Base-by-base conservation (phyloP, 2,329 filamentous ascomycete species). In the Fusarium scirpi region DNA sequence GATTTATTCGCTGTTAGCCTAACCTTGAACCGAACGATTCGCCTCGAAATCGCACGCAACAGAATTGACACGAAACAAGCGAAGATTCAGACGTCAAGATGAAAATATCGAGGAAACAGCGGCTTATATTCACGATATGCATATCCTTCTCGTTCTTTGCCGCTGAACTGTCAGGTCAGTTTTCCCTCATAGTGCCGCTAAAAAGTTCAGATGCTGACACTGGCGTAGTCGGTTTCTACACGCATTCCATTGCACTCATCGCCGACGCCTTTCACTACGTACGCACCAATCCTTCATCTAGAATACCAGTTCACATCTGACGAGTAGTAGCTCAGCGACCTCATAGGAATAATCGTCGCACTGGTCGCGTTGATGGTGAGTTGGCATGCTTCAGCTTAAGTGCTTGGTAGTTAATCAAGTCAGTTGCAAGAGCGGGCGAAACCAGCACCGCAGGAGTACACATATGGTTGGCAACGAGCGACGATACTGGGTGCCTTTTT, bases 251-350 rank as follows among this genome's bases (percentile, higher is more conserved):
- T 13, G 91, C 91, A 1, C 82, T 94, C 4, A 83, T 94, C 27
- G 91, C 92, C 29, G 92, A 94, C 83, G 91, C 92, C 2, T 94
- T 94, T 72, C 92, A 94, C 77, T 93, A 93, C 76, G 86, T 75
- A 38, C n/a, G 34, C 2, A 13, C 22, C 7, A 8, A 18, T 7
- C 10, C 29, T 11, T 1, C 8, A 13, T 8, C 3, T 6, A 6
- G 16, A 43, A 9, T 11, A 12, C 11, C 10, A 3, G 25, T 24
- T 4, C 7, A 30, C 6, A 13, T 30, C 70, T 78, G 55, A 76
- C 49, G 11, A 24, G 15, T 27, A 11, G 6, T 49, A 92, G 89
- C 78, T 94, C 65, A 93, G 91, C 72, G 91, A 94, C 73, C 79
- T 94, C 2, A 85, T 93, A 56, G 87, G 90, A 18, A 93, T 92